Conservation (phyloP, 1,284 basidiomycete species). For the Cystobasidium slooffiae region DNA sequence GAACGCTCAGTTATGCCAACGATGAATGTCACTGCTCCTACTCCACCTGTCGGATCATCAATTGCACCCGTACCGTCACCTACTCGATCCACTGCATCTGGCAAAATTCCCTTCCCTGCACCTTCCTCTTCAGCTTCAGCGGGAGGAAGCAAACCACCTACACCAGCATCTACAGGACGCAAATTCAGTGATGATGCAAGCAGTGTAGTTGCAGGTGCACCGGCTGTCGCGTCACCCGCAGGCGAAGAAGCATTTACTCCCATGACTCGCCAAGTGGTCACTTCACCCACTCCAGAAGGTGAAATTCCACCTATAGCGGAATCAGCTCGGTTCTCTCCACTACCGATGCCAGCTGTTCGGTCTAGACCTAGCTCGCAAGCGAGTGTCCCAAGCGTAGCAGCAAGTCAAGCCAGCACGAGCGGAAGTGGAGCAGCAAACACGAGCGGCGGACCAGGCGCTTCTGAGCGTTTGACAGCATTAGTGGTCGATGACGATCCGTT, state of each 20-base stretch:
- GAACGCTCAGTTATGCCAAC: slow-evolving; percentile 30
- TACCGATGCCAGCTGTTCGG: background rate
- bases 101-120: background rate
- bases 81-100: slow-evolving; percentile 4
- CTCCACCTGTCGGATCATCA: slow-evolving; percentile 15
- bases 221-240: slow-evolving; percentile 15
- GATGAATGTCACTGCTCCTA: slow-evolving; percentile 32
- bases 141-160: background rate
- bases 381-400: slow-evolving; percentile 12
- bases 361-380: slow-evolving; percentile 1
- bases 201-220: background rate
- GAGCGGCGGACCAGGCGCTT: slow-evolving; percentile 37
- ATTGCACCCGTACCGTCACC: background rate
- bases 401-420: slow-evolving; percentile 9
- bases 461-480: slow-evolving; percentile 55
- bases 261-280: slow-evolving; percentile 27
- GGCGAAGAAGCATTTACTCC: slow-evolving; percentile 43
- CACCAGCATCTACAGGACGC: background rate
- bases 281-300: slow-evolving; percentile 13
- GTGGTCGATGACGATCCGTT: slow-evolving; percentile 65
- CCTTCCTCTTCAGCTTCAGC: background rate
- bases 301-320: slow-evolving; percentile 5
- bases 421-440: slow-evolving; percentile 24
- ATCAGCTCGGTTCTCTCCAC: slow-evolving; percentile 11
- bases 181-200: slow-evolving; percentile 15